Conservation (phyloP, 768 basidiomycete species). For the Kwoniella botswanensis region DNA sequence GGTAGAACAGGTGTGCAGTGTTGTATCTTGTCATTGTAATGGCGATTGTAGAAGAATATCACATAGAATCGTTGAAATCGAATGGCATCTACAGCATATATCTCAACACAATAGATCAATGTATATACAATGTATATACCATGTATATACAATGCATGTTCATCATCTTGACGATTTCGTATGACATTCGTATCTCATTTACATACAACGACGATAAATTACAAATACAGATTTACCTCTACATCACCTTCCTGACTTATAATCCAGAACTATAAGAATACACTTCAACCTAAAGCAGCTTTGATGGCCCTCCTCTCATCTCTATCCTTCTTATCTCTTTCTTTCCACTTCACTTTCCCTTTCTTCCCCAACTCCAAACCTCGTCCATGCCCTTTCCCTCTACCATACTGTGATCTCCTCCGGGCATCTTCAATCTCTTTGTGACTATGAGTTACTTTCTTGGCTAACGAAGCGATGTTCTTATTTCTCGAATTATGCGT, state of each 20-base stretch:
- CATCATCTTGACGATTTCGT: no score
- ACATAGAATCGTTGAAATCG: no score
- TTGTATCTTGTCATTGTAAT: not conserved
- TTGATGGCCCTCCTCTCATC: constrained; percentile 44
- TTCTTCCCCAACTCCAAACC: constrained; percentile 46
- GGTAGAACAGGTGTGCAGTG: not conserved
- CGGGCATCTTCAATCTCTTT: constrained; percentile 42
- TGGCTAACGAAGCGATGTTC: constrained; percentile 9
- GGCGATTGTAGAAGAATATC: no score
- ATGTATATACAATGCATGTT: no score
- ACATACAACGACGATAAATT: no score
- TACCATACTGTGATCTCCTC: constrained; percentile 27
- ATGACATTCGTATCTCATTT: no score
- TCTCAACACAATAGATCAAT: no score
- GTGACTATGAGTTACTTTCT: constrained; percentile 45
- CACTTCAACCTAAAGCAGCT: constrained; percentile 23
- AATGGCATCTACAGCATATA: no score
- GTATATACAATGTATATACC: no score
- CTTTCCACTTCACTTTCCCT: constrained; percentile 52
- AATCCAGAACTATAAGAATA: not conserved
- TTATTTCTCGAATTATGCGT: constrained; percentile 4
- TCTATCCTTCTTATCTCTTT: constrained; percentile 44
- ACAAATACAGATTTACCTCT: no score
- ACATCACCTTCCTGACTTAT: no score
- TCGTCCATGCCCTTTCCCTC: constrained; percentile 1